Conservation (phyloP, 345 rosid genomes). For the Mallotus nudiflorus region DNA sequence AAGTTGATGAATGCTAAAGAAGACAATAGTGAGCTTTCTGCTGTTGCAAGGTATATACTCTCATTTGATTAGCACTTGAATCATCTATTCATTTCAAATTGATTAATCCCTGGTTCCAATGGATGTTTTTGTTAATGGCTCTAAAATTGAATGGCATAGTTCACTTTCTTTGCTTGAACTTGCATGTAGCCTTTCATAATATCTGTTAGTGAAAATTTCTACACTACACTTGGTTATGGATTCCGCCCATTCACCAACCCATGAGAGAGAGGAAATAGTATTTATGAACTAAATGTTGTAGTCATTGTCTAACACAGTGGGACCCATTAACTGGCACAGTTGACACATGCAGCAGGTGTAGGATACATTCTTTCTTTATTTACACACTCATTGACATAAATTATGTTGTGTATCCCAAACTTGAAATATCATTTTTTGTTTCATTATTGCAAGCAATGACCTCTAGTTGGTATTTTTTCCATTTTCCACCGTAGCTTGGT, state of each 20-base stretch:
- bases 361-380: not conserved
- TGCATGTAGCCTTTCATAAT: not conserved
- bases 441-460: not conserved
- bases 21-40: slow-evolving; percentile 89
- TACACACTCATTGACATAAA: not conserved
- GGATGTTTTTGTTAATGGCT: not conserved
- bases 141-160: no score
- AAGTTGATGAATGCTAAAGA: slow-evolving; percentile 93
- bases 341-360: not conserved
- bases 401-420: not conserved
- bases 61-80: not conserved
- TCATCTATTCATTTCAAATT: not conserved
- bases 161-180: not conserved
- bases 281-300: no score
- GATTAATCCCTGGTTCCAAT: not conserved
- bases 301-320: no score
- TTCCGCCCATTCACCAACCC: not conserved
- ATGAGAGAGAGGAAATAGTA: no score
- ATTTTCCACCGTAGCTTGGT: slow-evolving; percentile 12
- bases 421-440: not conserved
- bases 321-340: no score
- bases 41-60: slow-evolving; percentile 76
- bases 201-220: not conserved
- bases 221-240: not conserved
- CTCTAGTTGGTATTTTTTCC: not conserved